Conservation (phyloP, 164 flowering plant species). For the Platanus orientalis region DNA sequence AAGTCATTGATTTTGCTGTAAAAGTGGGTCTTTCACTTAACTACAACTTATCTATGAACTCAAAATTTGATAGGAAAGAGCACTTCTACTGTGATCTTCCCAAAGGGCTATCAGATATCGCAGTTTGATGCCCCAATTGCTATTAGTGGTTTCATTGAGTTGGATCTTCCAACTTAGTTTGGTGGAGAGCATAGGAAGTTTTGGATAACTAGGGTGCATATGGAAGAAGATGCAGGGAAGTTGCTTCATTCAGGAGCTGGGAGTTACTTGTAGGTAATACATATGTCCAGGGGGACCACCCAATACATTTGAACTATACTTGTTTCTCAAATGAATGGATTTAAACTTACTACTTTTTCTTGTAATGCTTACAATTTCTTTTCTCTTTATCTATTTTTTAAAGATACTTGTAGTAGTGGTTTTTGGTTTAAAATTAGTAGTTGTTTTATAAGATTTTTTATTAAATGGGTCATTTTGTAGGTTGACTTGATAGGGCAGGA, state of each 20-base stretch:
- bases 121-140: slow-evolving; percentile 94
- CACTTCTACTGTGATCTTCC: slow-evolving; percentile 93
- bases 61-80: slow-evolving; percentile 92
- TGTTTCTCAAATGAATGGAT: too few relatives aligned
- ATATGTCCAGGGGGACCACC: slow-evolving; percentile 82
- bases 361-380: too few relatives aligned
- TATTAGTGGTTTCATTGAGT: slow-evolving; percentile 60
- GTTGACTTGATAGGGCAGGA: too few relatives aligned
- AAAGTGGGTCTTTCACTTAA: slow-evolving; percentile 82
- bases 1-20: slow-evolving; percentile 82
- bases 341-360: too few relatives aligned
- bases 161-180: slow-evolving; percentile 80
- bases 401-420: neutral
- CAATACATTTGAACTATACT: too few relatives aligned
- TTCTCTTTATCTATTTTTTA: neutral
- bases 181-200: slow-evolving; percentile 93
- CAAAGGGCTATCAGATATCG: slow-evolving; percentile 92
- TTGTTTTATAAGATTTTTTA: slow-evolving; percentile 1
- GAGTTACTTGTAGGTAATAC: too few relatives aligned
- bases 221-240: too few relatives aligned
- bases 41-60: slow-evolving; percentile 58
- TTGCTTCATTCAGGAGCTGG: slow-evolving; percentile 70
- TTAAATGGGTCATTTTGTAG: too few relatives aligned
- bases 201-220: slow-evolving; percentile 92
- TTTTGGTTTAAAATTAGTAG: neutral